Percentiles rank a stretch among this genome's conserved stretches.
Conservation (phyloP, 2,329 filamentous ascomycete genomes). For the Epicoccum nigrum region DNA sequence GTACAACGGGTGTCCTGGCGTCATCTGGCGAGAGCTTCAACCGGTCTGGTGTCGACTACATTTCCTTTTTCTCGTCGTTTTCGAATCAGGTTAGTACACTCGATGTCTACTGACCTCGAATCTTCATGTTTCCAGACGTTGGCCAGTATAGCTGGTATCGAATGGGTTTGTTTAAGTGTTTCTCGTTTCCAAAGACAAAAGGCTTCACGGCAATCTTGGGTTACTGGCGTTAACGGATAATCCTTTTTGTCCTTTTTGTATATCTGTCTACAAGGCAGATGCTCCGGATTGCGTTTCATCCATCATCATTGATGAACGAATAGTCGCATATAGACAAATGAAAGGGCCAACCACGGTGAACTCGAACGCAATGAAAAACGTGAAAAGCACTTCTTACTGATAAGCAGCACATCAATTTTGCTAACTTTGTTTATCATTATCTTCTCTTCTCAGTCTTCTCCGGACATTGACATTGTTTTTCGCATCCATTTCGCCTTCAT, state of each 20-base stretch:
- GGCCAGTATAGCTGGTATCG: neutral
- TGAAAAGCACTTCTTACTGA: too few species aligned
- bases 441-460: neutral
- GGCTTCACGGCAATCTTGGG: slow-evolving; percentile 1
- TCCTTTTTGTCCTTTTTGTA: neutral
- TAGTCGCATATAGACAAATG: neutral
- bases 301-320: neutral
- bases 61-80: too few species aligned
- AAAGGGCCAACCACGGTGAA: too few species aligned
- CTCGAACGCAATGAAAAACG: too few species aligned
- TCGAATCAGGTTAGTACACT: neutral
- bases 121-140: neutral
- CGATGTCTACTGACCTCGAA: neutral
- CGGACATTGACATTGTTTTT: neutral
- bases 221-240: neutral
- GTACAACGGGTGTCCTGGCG: neutral
- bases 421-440: too few species aligned
- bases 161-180: neutral
- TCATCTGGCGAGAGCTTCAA: neutral
- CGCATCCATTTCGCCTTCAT: too few species aligned
- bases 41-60: too few species aligned
- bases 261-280: neutral
- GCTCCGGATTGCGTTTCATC: neutral
- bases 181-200: neutral
- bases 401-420: too few species aligned